Evolutionary conservation across 1,284 basidiomycete genomes (phyloP), one percentile per base, ranked within the genome.

Genomic region (Rhodotorula glutinis): DNA sequence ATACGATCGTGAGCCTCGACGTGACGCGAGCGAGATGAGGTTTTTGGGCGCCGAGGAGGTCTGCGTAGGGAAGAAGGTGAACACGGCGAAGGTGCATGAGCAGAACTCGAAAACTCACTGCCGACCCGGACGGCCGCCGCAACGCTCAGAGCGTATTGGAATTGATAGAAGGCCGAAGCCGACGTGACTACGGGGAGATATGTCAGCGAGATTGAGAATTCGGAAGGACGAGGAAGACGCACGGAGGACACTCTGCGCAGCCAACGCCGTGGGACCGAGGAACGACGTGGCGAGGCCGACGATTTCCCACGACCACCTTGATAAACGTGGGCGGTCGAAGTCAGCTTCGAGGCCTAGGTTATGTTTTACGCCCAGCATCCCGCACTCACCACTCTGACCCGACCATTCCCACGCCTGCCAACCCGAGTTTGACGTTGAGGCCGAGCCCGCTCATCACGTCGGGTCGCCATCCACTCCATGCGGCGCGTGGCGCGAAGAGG

Each of bases 221-320:
- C 23, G 40, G 38, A 33, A 33, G n/a, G 44, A 53, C 49, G 25
- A 16, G 49, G 16, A 51, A 11, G 2, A 63, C 66, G 19, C 41
- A 63, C 69, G 66, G 10, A 82, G 76, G 5, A 82, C 79, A 1
- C 80, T 81, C 71, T 83, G 83, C 17, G 83, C 81, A 0, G 84
- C 84, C 3, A 85, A 78, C 2, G 80, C 78, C 4, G 80, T 79
- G 0, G 83, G 79, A 79, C 86, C 74, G 82, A 85, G 83, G 66
- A 63, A 71, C 38, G 65, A 58, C 38, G 62, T 60, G 23, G 74
- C 62, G 9, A 75, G 56, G 30, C 72, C 58, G 60, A 89, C 81
- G 5, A 91, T 81, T 76, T 93, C 91, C 91, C 91, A 93, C 46
- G 87, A 87, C 90, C 91, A 93, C n/a, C n/a, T n/a, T n/a, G n/a